Base-by-base conservation (phyloP, 1,284 basidiomycete species). In the Gomphus bonarii region DNA sequence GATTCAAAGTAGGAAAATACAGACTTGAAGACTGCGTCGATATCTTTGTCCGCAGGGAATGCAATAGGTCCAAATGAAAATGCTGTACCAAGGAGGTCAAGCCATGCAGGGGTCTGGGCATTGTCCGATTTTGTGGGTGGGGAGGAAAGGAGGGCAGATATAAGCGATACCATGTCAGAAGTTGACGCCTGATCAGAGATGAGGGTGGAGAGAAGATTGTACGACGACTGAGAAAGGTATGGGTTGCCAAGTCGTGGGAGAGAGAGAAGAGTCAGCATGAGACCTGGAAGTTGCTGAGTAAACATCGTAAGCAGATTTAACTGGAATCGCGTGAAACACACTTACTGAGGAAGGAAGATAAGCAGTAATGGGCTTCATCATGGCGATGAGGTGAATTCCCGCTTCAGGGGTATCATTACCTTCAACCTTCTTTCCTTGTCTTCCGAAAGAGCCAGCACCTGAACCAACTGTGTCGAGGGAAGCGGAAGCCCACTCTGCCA, bases 241-340 rank as follows among this genome's bases (percentile, higher is more conserved):
- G 87, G 79, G 64, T 88, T 88, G 42, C 85, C 86, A n/a, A 91
- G 74, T 52, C 86, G 84, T 35, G 92, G 90, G 35, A 95, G 79
- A 11, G 80, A 74, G 14, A 95, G 81, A 30, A 97, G 79, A 12
- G 81, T 73, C 25, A 79, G 76, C 28, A 84, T 83, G 58, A 94
- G 79, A 18, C 76, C 63, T 8, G 88, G 81, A 36, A 92, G 75
- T 52, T 81, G 77, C 91, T 95, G 60, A 43, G 48, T 16, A 43
- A 3, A 28, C 9, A 40, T 10, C 2, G 30, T 31, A 44, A 54
- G 52, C 44, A 16, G 14, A 12, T 43, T n/a, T 42, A 28, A 44
- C 3, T 14, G 30, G 28, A n/a, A 14, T 44, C 11, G 7, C 38
- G 22, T 16, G 16, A 57, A 49, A 35, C 28, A 56, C 9, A 75